Conservation (phyloP, 2,329 filamentous ascomycete species). For the Cercospora zeina region DNA sequence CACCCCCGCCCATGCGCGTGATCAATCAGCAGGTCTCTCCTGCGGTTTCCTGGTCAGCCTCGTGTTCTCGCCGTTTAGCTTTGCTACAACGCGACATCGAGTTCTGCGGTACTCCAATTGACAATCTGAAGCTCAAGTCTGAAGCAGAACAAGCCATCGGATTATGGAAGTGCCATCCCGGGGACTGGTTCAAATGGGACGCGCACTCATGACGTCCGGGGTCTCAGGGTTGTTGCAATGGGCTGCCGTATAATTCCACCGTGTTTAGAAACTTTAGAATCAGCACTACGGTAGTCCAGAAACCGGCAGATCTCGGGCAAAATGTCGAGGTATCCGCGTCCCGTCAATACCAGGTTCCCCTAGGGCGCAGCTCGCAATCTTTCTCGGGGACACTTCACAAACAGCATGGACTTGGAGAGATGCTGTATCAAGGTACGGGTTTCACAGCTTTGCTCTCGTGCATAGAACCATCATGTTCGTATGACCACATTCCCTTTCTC, state of each 20-base stretch:
- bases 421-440: neutral
- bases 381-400: neutral
- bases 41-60: neutral
- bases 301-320: slow-evolving; percentile 6
- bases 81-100: neutral
- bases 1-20: neutral
- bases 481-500: neutral
- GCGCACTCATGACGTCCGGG: neutral
- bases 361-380: neutral
- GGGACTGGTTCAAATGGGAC: neutral
- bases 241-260: neutral
- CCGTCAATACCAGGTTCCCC: slow-evolving; percentile 1
- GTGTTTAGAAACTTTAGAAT: neutral
- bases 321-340: neutral
- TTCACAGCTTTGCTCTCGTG: neutral
- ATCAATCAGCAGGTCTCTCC: neutral
- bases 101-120: neutral
- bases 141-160: neutral
- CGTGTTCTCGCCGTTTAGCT: neutral
- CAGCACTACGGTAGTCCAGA: neutral
- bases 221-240: neutral
- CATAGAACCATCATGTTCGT: neutral
- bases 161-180: neutral
- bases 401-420: neutral
- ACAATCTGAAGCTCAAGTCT: neutral